Evolutionary conservation across 2,329 filamentous ascomycete species (phyloP).

Genomic region (Arthroderma uncinatum): DNA sequence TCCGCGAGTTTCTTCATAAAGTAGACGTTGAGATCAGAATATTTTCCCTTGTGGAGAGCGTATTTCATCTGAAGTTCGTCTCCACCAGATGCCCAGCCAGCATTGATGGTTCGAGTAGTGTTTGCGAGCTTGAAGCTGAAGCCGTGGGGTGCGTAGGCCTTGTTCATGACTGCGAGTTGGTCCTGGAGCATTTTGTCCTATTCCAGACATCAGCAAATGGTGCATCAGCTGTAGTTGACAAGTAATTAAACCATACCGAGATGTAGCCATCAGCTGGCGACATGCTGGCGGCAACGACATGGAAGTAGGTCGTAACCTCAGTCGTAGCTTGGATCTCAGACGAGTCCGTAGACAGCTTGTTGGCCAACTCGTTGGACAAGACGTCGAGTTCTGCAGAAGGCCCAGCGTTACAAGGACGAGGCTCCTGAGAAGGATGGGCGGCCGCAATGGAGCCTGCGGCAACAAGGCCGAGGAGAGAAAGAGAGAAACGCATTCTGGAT

Average conservation of each 20-base stretch:
- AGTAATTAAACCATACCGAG: slow-evolving; percentile 10
- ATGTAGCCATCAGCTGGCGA: slow-evolving; percentile 22
- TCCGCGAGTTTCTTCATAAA: slow-evolving; percentile 44
- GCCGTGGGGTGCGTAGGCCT: slow-evolving; percentile 34
- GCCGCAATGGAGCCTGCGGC: background rate
- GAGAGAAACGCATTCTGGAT: slow-evolving; percentile 2
- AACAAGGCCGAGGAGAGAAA: background rate
- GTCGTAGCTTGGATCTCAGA: slow-evolving; percentile 19
- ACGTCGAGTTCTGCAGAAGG: background rate
- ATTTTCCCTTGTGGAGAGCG: slow-evolving; percentile 43
- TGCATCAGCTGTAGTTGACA: too few species aligned
- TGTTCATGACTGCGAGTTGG: slow-evolving; percentile 12
- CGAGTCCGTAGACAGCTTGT: background rate
- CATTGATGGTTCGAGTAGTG: slow-evolving; percentile 42
- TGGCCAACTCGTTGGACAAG: background rate
- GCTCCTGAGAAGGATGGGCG: too few species aligned
- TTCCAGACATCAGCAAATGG: too few species aligned
- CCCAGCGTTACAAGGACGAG: background rate
- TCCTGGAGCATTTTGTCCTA: slow-evolving; percentile 9
- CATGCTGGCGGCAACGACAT: slow-evolving; percentile 30
- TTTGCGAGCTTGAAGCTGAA: slow-evolving; percentile 42
- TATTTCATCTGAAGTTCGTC: slow-evolving; percentile 44
- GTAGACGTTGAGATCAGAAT: slow-evolving; percentile 47
- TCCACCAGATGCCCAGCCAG: slow-evolving; percentile 43
- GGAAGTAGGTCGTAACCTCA: slow-evolving; percentile 34